Evolutionary conservation across 768 basidiomycete species (phyloP), one percentile per base, ranked within the genome.

Genomic region (Omphalotus guepiniiformis): DNA sequence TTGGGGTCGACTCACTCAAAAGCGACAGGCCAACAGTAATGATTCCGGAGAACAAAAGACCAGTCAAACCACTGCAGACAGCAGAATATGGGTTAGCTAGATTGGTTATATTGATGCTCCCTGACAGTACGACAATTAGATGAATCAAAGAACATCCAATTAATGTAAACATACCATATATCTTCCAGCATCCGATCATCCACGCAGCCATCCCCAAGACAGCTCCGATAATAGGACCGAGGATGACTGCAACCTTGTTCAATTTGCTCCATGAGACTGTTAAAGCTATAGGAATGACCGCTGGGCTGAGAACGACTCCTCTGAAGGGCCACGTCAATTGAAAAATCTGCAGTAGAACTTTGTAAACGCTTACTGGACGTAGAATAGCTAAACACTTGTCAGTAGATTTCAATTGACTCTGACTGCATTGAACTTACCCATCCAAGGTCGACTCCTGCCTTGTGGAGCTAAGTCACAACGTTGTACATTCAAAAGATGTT

Each of bases 131-230:
- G 8, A 32, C 13, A 6, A 47, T 21, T 49, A 26, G 23, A 6
- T 4, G 12, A 16, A 16, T 2, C 2, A 30, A 23, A 12, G 16
- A 18, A 13, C 4, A n/a, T 16, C 9, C 34, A 21, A 3, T 11
- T 26, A 21, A 13, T 6, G 18, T 13, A 21, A 29, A 49, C 57
- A 15, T 47, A 69, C 73, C 73, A 39, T 66, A 73, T 41, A 73
- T 74, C 54, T 76, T 74, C 69, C 65, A 71, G 49, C 75, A 76
- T 0, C 73, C 69, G 7, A 77, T 64, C 69, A 77, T 73, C 74
- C 75, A 78, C 16, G 75, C 73, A 1, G 70, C 34, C 69, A 75
- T 74, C 34, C 72, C 73, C 13, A 71, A 55, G 13, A 59, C 52
- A 6, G 69, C 71, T 1, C 74, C 74, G 2, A 63, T 59, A 39